Evolutionary conservation across 2,329 filamentous ascomycete genomes (phyloP), one percentile per base, ranked within the genome.

Genomic region (Trichophyton simii): DNA sequence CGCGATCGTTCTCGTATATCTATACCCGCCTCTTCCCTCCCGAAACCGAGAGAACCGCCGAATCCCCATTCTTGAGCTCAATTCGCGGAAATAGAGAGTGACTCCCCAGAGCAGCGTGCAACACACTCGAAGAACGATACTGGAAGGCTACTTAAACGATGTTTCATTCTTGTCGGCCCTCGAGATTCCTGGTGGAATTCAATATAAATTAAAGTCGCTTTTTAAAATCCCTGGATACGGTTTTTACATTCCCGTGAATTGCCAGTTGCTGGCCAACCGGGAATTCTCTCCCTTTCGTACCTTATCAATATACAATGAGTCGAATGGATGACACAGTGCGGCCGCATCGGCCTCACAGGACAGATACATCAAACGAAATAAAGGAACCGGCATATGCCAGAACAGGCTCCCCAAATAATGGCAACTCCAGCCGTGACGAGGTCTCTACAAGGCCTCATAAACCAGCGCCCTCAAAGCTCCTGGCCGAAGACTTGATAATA

Each of bases 401-500:
- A 59, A 67, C 52, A 55, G 61, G 69, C 25, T 70, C 67, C 4
- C 67, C 68, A 57, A 70, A 65, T 20, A 69, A 73, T 36, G 68
- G 65, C 7, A 62, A 66, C 20, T 63, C 68, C 4, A 67, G 65
- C 58, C 67, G 67, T 44, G 72, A 74, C 36, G 71, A 72, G 48
- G 69, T 70, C 46, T 55, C 61, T 8, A 65, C 67, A 44, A 64
- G 70, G 61, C 64, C 68, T 9, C 63, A 67, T 22, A 71, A 68
- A 61, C 65, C 66, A 60, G 42, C 64, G 22, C 61, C 66, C 20
- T 64, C 67, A 11, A 72, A 70, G 59, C 63, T 73, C 20, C 67
- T 77, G 41, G 70, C 71, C 3, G 72, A 70, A 1, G 77, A 79
- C 57, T 75, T 78, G 63, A 78, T 75, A 0, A 73, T 78, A 54